These are phyloP conservation scores for Wallemia hederae DNA, from an alignment of 1,284 basidiomycete genomes.

Conservation along the genomic window DNA sequence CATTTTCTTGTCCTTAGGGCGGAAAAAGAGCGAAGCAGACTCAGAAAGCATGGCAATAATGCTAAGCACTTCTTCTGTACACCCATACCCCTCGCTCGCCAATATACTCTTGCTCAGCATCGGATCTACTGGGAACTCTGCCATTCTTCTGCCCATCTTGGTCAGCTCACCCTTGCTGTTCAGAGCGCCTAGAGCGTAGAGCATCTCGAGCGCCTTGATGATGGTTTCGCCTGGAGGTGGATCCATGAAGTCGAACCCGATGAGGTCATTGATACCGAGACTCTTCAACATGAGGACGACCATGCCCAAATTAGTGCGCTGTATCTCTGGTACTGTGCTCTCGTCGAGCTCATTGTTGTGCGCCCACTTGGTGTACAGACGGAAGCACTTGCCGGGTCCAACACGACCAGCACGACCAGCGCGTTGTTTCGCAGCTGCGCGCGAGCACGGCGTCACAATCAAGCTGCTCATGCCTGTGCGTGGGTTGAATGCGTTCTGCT, in stretches of 20 bases:
- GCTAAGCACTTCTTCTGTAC: constrained; percentile 87
- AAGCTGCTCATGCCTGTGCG: constrained; percentile 87
- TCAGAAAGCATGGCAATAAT: constrained; percentile 96
- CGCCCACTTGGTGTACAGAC: constrained; percentile 36
- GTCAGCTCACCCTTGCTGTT: constrained; percentile 92
- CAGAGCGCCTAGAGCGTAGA: constrained; percentile 83
- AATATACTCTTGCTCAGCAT: constrained; percentile 93
- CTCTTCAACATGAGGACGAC: constrained; percentile 31
- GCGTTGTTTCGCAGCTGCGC: constrained; percentile 85
- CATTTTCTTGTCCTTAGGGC: constrained; percentile 87
- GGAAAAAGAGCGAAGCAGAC: constrained; percentile 75
- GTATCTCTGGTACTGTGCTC: constrained; percentile 30
- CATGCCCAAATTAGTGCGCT: constrained; percentile 22
- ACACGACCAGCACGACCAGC: constrained; percentile 92
- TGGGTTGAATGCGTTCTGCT: constrained; percentile 91
- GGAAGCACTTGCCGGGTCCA: constrained; percentile 92
- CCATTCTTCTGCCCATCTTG: constrained; percentile 84
- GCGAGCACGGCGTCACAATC: constrained; percentile 81
- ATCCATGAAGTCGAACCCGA: constrained; percentile 32
- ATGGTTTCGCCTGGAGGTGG: constrained; percentile 79
- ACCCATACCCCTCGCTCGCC: constrained; percentile 72
- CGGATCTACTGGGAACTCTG: constrained; percentile 94
- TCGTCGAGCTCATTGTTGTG: constrained; percentile 30
- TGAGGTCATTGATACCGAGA: constrained; percentile 30
- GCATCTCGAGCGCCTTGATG: constrained; percentile 67